phyloP scores from a whole-genome alignment of 2,329 filamentous ascomycete genomes.

The Aspergillus hortae region DNA sequence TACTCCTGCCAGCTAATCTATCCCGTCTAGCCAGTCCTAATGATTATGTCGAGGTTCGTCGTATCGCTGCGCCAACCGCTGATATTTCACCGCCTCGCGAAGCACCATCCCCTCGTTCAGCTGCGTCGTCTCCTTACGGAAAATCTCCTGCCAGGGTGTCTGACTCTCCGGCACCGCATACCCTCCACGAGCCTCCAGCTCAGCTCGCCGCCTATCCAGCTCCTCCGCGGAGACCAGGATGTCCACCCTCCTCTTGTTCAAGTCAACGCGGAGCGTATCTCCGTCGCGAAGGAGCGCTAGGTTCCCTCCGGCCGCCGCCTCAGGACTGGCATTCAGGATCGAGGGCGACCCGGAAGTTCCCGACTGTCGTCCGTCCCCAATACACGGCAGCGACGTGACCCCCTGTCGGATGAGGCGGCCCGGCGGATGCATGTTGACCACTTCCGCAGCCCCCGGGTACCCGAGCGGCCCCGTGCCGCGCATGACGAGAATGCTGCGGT shows the following conservation, averaged over 20 bases:
- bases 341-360: conserved; percentile 55
- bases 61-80: conserved; percentile 44
- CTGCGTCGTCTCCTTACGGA: conserved; percentile 45
- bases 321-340: conserved; percentile 55
- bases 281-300: conserved; percentile 50
- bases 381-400: conserved; percentile 47
- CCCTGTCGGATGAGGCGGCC: conserved; percentile 44
- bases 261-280: conserved; percentile 49
- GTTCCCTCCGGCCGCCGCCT: conserved; percentile 54
- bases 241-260: conserved; percentile 48
- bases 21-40: conserved; percentile 15
- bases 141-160: conserved; percentile 52
- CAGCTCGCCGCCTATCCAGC: conserved; percentile 36
- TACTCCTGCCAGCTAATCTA: not conserved
- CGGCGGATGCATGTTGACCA: conserved; percentile 53
- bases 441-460: conserved; percentile 51
- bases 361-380: conserved; percentile 55
- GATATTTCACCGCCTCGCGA: conserved; percentile 45
- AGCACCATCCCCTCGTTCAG: conserved; percentile 49
- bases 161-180: conserved; percentile 41
- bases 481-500: conserved; percentile 47
- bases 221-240: conserved; percentile 45
- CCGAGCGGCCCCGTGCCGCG: conserved; percentile 49
- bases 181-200: conserved; percentile 37
- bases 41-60: conserved; percentile 46